Base-by-base conservation (phyloP, 73 alveolate species). In the Blepharisma japonicum region DNA sequence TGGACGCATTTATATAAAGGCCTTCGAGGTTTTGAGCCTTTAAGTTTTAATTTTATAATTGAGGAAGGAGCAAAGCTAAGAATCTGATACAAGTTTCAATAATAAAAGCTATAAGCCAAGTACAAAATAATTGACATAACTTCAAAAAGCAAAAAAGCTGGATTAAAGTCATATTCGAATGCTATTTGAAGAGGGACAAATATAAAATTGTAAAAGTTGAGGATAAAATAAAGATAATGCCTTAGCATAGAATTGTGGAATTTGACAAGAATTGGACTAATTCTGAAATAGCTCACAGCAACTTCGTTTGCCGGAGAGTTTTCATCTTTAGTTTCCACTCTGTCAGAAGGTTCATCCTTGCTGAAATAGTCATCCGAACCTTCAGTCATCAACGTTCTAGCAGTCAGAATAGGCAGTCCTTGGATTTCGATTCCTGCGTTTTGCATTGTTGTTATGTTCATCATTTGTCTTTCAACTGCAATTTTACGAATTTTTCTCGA, bases 61-160 rank as follows among this genome's bases (percentile, higher is more conserved):
- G 49, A n/a, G 47, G 0, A 2, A 18, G 11, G 14, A 14, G 11
- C 14, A 18, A 61, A 39, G 47, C 23, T 61, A 53, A 20, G 67
- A 4, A 20, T 14, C n/a, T 14, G 23, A 53, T 14, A 11, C n/a
- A 32, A 32, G 42, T 32, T 53, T 53, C n/a, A 53, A 18, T 61
- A 8, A 39, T 61, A 61, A 2, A 61, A 2, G 46, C 46, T 14
- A 5, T 61, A 25, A 25, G 49, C 39, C 23, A 53, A 14, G 48
- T 86, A 86, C 4, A 77, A 6, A 6, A 77, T 4, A 9, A 86
- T 14, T 25, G 94, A 81, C 8, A 82, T 1, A 0, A 82, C 49
- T 55, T 86, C 94, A 55, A 82, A 7, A 6, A 68, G 47, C 6
- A 86, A 39, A 55, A 14, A 76, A 27, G 45, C 7, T 21, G 78